Percentiles rank a stretch among this genome's conserved stretches.
These are phyloP conservation scores for Eudorina sp. DNA, from an alignment of 139 green algal genomes.

Conservation along the genomic window DNA sequence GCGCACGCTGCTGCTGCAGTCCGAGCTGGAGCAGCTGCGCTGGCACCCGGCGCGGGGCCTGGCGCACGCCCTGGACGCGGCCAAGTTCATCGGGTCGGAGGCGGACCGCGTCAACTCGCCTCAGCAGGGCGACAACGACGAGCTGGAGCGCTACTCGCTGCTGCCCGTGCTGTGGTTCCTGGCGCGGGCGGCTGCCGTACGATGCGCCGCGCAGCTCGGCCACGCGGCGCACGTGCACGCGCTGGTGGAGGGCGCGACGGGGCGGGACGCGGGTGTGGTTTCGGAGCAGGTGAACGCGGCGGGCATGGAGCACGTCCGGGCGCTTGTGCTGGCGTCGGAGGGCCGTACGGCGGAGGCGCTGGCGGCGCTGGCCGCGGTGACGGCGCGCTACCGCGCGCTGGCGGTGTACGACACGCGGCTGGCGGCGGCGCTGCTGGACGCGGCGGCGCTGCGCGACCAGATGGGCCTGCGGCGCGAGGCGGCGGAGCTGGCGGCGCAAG, in stretches of 20 bases:
- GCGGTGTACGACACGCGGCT: slow-evolving; percentile 41
- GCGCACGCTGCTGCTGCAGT: slow-evolving; percentile 40
- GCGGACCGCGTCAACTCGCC: slow-evolving; percentile 33
- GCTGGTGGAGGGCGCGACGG: not conserved
- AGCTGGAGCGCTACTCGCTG: slow-evolving; percentile 53
- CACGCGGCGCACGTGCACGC: slow-evolving; percentile 22
- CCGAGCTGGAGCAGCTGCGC: slow-evolving; percentile 52
- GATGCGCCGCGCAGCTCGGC: slow-evolving; percentile 37
- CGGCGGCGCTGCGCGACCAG: slow-evolving; percentile 42
- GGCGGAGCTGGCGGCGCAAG: slow-evolving; percentile 21
- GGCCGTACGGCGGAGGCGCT: slow-evolving; percentile 50
- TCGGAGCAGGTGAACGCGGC: slow-evolving; percentile 1
- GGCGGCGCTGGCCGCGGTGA: slow-evolving; percentile 30
- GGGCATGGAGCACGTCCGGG: slow-evolving; percentile 24
- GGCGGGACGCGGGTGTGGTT: not conserved
- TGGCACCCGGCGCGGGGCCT: slow-evolving; percentile 47
- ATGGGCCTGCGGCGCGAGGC: slow-evolving; percentile 48
- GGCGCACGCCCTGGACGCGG: slow-evolving; percentile 42
- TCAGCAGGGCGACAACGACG: slow-evolving; percentile 60
- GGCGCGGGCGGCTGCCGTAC: not conserved
- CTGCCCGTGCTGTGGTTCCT: slow-evolving; percentile 50
- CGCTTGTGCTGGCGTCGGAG: slow-evolving; percentile 11
- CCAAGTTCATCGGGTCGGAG: slow-evolving; percentile 24
- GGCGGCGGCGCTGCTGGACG: slow-evolving; percentile 39
- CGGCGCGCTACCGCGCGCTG: slow-evolving; percentile 31